These are phyloP conservation scores for Naganishia vaughanmartiniae DNA, from an alignment of 768 basidiomycete species.

Conservation along the genomic window DNA sequence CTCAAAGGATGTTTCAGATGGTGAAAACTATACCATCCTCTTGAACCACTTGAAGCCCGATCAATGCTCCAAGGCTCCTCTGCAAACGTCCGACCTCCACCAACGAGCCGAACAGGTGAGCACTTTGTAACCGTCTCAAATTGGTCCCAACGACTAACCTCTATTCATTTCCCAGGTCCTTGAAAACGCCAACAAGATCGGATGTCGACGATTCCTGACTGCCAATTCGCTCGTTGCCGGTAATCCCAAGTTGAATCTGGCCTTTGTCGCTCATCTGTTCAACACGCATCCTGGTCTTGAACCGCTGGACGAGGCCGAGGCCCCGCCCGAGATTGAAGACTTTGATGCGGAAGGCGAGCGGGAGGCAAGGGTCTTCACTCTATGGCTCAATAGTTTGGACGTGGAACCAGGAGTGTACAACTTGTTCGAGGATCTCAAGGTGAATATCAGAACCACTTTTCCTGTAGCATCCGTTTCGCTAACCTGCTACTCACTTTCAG, in stretches of 20 bases:
- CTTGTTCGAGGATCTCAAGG: conserved; percentile 86
- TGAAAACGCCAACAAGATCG: conserved; percentile 87
- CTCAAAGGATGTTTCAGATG: conserved; percentile 92
- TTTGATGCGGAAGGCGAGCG: conserved; percentile 99
- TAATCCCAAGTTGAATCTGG: conserved; percentile 92
- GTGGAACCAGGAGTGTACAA: conserved; percentile 96
- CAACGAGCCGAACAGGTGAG: conserved; percentile 73
- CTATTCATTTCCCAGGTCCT: conserved; percentile 60
- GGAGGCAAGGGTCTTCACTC: conserved; percentile 93
- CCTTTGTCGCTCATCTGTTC: conserved; percentile 95
- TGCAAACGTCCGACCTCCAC: conserved; percentile 77
- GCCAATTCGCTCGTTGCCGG: conserved; percentile 85
- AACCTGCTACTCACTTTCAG: conserved; percentile 33
- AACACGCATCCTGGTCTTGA: conserved; percentile 94
- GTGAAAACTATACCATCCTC: conserved; percentile 94
- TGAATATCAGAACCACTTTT: conserved; percentile 49
- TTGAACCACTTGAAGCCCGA: conserved; percentile 94
- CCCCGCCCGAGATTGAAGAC: conserved; percentile 84
- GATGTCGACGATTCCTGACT: conserved; percentile 93
- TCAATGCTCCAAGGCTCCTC: conserved; percentile 82
- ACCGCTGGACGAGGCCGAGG: conserved; percentile 89
- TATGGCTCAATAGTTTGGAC: conserved; percentile 96
- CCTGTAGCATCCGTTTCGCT: not conserved
- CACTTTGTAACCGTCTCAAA: not conserved
- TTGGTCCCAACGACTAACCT: not conserved